Conservation (phyloP, 345 rosid genomes). For the Dovyalis caffra region DNA sequence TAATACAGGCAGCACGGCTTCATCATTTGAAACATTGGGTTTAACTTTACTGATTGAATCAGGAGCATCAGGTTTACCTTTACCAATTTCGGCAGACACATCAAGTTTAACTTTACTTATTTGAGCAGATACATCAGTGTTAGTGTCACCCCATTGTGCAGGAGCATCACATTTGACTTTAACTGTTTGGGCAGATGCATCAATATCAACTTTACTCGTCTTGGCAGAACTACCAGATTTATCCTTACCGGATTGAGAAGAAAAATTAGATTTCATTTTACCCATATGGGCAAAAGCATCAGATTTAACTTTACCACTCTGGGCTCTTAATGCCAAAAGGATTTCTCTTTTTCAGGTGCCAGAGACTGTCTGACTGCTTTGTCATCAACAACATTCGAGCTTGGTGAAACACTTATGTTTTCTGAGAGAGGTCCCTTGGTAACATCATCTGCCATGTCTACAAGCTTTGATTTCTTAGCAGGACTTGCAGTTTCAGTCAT, state of each 20-base stretch:
- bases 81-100: background rate
- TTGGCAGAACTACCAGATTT: conserved; percentile 26
- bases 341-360: conserved; percentile 34
- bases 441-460: conserved; percentile 34
- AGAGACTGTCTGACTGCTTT: conserved; percentile 35
- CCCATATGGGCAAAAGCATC: background rate
- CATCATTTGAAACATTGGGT: conserved; percentile 36
- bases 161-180: conserved; percentile 15
- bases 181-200: conserved; percentile 3
- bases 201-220: conserved; percentile 11
- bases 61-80: conserved; percentile 12
- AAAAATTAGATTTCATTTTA: conserved; percentile 13
- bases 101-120: conserved; percentile 17
- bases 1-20: conserved; percentile 50
- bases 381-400: conserved; percentile 30
- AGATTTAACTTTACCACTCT: conserved; percentile 11
- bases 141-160: conserved; percentile 16
- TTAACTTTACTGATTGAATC: conserved; percentile 1
- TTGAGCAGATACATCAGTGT: conserved; percentile 22
- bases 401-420: conserved; percentile 26
- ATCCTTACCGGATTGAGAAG: conserved; percentile 10
- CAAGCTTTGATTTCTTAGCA: conserved; percentile 50
- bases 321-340: conserved; percentile 47
- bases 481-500: conserved; percentile 36
- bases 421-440: conserved; percentile 27